phyloP scores from a whole-genome alignment of 306 rosid species.

The Trifolium dubium region DNA sequence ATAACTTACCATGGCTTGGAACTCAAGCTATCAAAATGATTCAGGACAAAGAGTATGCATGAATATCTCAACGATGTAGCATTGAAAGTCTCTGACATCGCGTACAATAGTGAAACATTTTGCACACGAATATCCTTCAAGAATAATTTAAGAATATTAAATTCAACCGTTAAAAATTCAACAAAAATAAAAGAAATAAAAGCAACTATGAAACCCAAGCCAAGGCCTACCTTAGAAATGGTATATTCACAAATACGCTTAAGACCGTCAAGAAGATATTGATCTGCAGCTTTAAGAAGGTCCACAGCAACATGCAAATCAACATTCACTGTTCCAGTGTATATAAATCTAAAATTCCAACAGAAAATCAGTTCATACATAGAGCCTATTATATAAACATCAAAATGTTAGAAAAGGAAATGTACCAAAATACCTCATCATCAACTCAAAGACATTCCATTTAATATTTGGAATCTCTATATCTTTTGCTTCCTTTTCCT shows the following conservation, averaged over 20 bases:
- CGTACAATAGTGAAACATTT: conserved; percentile 57
- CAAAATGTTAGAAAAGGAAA: background rate
- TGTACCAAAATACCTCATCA: conserved; percentile 69
- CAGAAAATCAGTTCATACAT: conserved; percentile 3
- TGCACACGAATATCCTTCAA: conserved; percentile 58
- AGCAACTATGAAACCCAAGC: background rate
- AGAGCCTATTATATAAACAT: background rate
- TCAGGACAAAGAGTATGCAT: conserved; percentile 64
- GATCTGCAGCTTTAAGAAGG: conserved; percentile 79
- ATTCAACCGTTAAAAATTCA: background rate
- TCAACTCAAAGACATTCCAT: conserved; percentile 89
- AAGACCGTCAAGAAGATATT: conserved; percentile 76
- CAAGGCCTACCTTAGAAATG: conserved; percentile 60
- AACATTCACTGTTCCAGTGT: conserved; percentile 63
- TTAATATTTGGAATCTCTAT: conserved; percentile 88
- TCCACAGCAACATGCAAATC: conserved; percentile 60
- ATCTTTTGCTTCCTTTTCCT: conserved; percentile 59
- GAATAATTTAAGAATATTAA: conserved; percentile 16
- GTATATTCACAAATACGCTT: conserved; percentile 65
- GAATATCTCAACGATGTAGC: conserved; percentile 63
- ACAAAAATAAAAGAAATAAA: background rate
- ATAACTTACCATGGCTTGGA: conserved; percentile 62
- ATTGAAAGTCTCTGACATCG: conserved; percentile 63
- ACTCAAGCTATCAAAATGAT: conserved; percentile 53
- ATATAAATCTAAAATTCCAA: conserved; percentile 57